Percentiles rank a stretch among this genome's conserved stretches.
phyloP scores from a whole-genome alignment of 2,329 filamentous ascomycete species.

The Arthrobotrys entomopaga region DNA sequence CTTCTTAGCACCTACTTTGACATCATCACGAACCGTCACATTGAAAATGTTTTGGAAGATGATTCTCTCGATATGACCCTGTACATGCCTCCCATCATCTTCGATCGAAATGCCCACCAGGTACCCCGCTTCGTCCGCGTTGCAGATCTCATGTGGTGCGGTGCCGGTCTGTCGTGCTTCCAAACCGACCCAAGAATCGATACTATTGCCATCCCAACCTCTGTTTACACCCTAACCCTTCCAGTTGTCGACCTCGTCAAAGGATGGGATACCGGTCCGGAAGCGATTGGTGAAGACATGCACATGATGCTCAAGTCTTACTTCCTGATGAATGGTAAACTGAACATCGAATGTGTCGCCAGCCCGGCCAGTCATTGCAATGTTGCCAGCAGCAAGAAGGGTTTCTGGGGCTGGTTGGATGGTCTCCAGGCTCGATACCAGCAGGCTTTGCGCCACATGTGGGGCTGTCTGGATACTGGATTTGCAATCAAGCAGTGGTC shows the following conservation, averaged over 20 bases:
- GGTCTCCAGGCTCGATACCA: slow-evolving; percentile 75
- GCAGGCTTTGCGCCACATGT: slow-evolving; percentile 79
- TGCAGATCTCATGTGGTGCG: slow-evolving; percentile 77
- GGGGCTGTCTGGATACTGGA: slow-evolving; percentile 76
- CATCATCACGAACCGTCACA: slow-evolving; percentile 66
- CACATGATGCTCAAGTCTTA: slow-evolving; percentile 84
- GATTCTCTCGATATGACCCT: slow-evolving; percentile 72
- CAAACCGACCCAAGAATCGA: slow-evolving; percentile 37
- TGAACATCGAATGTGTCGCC: slow-evolving; percentile 72
- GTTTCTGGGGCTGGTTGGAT: slow-evolving; percentile 67
- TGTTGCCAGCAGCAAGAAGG: slow-evolving; percentile 71
- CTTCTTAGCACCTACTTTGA: slow-evolving; percentile 75
- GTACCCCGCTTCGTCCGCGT: slow-evolving; percentile 76
- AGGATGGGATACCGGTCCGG: slow-evolving; percentile 76
- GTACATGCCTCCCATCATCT: slow-evolving; percentile 77
- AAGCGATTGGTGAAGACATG: slow-evolving; percentile 78
- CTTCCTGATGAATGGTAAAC: slow-evolving; percentile 76
- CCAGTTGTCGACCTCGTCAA: slow-evolving; percentile 74
- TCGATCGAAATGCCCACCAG: slow-evolving; percentile 76
- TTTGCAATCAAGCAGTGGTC: slow-evolving; percentile 70
- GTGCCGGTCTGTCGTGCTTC: slow-evolving; percentile 71
- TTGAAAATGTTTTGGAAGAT: slow-evolving; percentile 71
- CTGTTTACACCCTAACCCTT: slow-evolving; percentile 77
- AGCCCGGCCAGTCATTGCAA: slow-evolving; percentile 79
- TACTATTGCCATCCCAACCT: slow-evolving; percentile 75